Base-by-base conservation (phyloP, 768 basidiomycete genomes). In the Naganishia vishniacii region DNA sequence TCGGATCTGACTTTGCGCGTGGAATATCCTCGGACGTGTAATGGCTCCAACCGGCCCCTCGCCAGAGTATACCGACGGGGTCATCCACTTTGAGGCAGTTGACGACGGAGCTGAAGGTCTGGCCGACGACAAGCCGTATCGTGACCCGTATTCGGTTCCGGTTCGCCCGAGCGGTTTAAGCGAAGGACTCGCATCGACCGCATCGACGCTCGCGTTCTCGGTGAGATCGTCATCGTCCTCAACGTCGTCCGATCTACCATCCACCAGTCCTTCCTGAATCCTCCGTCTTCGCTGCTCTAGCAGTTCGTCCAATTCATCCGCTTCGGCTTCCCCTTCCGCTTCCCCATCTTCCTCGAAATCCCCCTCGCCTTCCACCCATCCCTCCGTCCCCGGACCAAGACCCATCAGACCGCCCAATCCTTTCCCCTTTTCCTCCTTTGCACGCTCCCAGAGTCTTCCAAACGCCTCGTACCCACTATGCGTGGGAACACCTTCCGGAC, bases 401-500 rank as follows among this genome's bases (percentile, higher is more conserved):
- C 70, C 63, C 77, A 74, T 76, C n/a, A 74, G 77, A 68, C 67
- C 88, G 1, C 78, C 77, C 12, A 80, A 53, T 0, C 78, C 79
- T n/a, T 73, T 65, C 15, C 70, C 68, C 31, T 70, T 70, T 16
- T 75, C 68, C 65, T 71, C 72, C 32, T 73, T 56, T 23, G 76
- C 72, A 32, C 71, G 73, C 42, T 77, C 76, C 73, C 78, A 93
- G 9, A 93, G 79, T 41, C 82, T 84, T 23, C 87, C 84, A 68
- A 95, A 92, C 7, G 83, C 83, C 47, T 82, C 81, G 75, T 93
- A 95, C 3, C 85, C 83, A 65, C 86, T 87, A 78, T 91, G 93
- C 0, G 83, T 82, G 0, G 92, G 92, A 1, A 94, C 80, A 1
- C 89, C 88, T 72, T 97, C 93, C 0, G 91, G 91, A 26, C 94